Conservation (phyloP, 2,329 filamentous ascomycete species). For the Drechslerella coelobrocha region DNA sequence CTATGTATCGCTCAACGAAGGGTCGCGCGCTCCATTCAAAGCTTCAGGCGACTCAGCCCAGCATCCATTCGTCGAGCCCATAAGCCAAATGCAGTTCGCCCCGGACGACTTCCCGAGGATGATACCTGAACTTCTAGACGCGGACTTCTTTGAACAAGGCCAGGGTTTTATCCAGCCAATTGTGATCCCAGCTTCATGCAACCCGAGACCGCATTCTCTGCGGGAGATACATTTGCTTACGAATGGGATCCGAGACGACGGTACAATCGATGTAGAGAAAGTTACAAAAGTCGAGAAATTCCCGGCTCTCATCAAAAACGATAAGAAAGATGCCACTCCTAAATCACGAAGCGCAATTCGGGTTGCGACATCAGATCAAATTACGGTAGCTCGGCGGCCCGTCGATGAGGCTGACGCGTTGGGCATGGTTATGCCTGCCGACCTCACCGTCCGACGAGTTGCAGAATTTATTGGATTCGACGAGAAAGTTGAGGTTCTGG, state of each 20-base stretch:
- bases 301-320: constrained; percentile 46
- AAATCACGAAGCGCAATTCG: constrained; percentile 57
- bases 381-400: constrained; percentile 54
- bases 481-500: constrained; percentile 70
- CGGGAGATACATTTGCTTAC: constrained; percentile 31
- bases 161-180: constrained; percentile 72
- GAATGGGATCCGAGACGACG: constrained; percentile 44
- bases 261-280: constrained; percentile 41
- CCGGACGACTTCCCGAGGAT: constrained; percentile 70
- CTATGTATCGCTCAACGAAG: constrained; percentile 72
- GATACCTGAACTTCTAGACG: constrained; percentile 68
- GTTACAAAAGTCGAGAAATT: constrained; percentile 39
- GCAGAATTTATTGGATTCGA: constrained; percentile 70
- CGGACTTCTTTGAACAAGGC: constrained; percentile 68
- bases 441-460: constrained; percentile 69
- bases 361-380: constrained; percentile 61
- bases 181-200: constrained; percentile 69
- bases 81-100: constrained; percentile 68
- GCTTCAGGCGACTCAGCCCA: constrained; percentile 70
- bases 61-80: constrained; percentile 72
- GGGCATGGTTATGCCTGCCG: constrained; percentile 72
- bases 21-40: constrained; percentile 64
- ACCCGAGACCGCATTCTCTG: constrained; percentile 62
- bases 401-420: constrained; percentile 68
- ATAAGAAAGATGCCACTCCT: constrained; percentile 42